phyloP scores from a whole-genome alignment of 352 stramenopile genomes.

The Phytophthora litchii region DNA sequence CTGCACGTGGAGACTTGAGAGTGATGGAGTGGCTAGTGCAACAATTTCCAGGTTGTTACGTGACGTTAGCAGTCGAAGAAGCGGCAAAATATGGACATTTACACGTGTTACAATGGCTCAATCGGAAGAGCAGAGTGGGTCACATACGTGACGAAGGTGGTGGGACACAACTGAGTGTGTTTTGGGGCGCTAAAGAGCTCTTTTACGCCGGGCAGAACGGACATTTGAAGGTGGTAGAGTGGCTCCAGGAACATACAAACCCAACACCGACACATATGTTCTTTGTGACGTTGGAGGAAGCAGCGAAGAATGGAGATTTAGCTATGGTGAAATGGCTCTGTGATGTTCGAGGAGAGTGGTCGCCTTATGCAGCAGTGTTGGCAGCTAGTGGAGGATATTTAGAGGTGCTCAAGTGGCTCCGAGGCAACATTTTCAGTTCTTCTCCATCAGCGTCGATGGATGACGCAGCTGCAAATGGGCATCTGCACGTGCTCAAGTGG shows the following conservation, averaged over 20 bases:
- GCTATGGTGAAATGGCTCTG: constrained; percentile 44
- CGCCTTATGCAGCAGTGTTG: constrained; percentile 35
- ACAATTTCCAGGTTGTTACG: constrained; percentile 36
- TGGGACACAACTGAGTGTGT: constrained; percentile 19
- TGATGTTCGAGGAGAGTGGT: constrained; percentile 38
- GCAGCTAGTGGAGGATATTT: constrained; percentile 46
- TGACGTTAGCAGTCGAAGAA: constrained; percentile 38
- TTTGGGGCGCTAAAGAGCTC: constrained; percentile 44
- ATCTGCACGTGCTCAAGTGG: constrained; percentile 34
- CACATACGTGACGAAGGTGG: constrained; percentile 15
- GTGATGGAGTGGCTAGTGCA: constrained; percentile 39
- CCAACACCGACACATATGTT: constrained; percentile 47
- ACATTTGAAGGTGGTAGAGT: constrained; percentile 40
- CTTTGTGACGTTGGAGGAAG: constrained; percentile 48
- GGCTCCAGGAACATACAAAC: constrained; percentile 42
- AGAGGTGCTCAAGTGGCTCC: constrained; percentile 34
- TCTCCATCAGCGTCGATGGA: constrained; percentile 34
- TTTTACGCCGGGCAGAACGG: constrained; percentile 43
- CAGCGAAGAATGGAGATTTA: constrained; percentile 41
- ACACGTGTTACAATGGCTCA: constrained; percentile 44
- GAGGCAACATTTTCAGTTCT: constrained; percentile 32
- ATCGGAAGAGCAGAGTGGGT: constrained; percentile 10
- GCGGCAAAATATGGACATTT: constrained; percentile 40
- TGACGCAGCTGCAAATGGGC: constrained; percentile 33
- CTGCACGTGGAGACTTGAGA: constrained; percentile 36